phyloP scores from a whole-genome alignment of 805 yeast species.

The Pichia thaimueangensis region DNA sequence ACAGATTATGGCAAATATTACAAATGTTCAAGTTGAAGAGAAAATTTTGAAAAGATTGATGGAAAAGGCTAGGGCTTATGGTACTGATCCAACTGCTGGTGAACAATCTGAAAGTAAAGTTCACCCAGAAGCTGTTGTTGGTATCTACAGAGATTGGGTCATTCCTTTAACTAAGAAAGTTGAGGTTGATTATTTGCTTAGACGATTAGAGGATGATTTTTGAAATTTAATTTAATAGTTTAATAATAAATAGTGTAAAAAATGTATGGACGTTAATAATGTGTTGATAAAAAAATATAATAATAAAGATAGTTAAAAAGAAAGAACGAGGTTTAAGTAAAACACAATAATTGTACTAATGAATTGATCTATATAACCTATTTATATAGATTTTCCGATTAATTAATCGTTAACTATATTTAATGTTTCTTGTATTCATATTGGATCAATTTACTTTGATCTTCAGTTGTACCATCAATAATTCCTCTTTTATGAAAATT shows the following conservation, averaged over 20 bases:
- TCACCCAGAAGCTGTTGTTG: conserved; percentile 73
- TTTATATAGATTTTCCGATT: neutral
- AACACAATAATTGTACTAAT: no score
- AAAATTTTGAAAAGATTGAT: conserved; percentile 72
- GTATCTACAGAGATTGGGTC: conserved; percentile 78
- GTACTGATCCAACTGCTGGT: conserved; percentile 77
- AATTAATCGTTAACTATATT: no score
- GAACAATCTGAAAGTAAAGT: conserved; percentile 68
- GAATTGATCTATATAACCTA: no score
- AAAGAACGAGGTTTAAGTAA: no score
- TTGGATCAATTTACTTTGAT: neutral
- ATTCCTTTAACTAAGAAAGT: conserved; percentile 94
- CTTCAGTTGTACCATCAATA: conserved; percentile 3
- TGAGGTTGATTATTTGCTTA: conserved; percentile 83
- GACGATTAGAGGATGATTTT: conserved; percentile 77
- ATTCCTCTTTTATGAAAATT: conserved; percentile 17
- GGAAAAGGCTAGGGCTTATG: conserved; percentile 79
- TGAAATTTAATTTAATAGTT: no score
- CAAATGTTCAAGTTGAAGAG: conserved; percentile 81
- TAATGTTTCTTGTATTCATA: neutral
- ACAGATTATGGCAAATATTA: conserved; percentile 76
- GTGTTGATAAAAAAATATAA: no score
- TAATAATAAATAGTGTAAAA: no score
- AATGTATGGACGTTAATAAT: no score
- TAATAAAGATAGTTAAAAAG: no score